phyloP scores from a whole-genome alignment of 148 eudicot species.

The Nyssa sinensis region DNA sequence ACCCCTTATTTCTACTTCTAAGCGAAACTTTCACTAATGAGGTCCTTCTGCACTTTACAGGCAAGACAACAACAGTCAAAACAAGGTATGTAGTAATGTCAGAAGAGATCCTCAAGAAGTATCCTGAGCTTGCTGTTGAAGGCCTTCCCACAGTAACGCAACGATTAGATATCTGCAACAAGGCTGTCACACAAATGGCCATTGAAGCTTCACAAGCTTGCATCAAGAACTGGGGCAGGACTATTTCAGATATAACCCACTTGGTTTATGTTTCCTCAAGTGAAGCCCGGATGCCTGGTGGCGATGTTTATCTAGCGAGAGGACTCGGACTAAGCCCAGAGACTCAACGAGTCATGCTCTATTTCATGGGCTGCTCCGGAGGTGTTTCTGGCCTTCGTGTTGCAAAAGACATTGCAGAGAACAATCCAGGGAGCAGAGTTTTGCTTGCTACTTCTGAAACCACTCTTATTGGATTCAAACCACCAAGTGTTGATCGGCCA shows the following conservation, averaged over 20 bases:
- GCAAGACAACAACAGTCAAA: constrained; percentile 94
- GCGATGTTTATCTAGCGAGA: constrained; percentile 79
- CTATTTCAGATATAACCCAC: constrained; percentile 80
- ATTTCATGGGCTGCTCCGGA: constrained; percentile 90
- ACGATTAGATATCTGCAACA: constrained; percentile 83
- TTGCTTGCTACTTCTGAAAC: constrained; percentile 87
- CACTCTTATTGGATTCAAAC: constrained; percentile 82
- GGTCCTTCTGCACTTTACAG: constrained; percentile 39
- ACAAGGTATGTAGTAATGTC: constrained; percentile 98
- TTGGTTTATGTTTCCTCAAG: constrained; percentile 94
- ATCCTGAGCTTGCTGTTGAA: constrained; percentile 86
- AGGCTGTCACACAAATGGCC: constrained; percentile 93
- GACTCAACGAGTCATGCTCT: constrained; percentile 71
- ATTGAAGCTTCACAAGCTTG: constrained; percentile 79
- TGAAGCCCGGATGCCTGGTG: constrained; percentile 88
- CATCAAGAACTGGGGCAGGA: constrained; percentile 75
- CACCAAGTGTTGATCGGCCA: constrained; percentile 73
- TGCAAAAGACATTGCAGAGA: constrained; percentile 91
- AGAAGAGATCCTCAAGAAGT: constrained; percentile 76
- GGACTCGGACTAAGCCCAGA: constrained; percentile 80
- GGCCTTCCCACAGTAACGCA: constrained; percentile 83
- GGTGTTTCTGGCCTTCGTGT: constrained; percentile 92
- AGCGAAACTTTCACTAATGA: too few species aligned
- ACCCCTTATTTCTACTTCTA: too few species aligned
- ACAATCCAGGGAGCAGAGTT: constrained; percentile 91